Evolutionary conservation across 495 filamentous ascomycete species (phyloP).

Genomic region (Filosporella fistucella): DNA sequence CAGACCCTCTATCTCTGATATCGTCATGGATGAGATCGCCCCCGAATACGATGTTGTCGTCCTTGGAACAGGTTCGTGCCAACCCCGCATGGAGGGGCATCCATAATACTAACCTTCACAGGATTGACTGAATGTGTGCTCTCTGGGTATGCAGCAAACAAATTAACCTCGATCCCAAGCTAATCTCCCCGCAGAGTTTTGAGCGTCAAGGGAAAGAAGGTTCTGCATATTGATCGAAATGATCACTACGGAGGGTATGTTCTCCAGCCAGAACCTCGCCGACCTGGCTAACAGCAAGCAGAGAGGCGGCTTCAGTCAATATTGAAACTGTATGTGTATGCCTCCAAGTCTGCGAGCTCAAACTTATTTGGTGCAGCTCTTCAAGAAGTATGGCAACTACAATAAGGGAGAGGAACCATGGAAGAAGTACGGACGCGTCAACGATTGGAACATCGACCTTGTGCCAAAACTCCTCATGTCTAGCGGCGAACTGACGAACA

Average conservation of each 20-base stretch:
- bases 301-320: conserved; percentile 91
- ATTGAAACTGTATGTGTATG: conserved; percentile 69
- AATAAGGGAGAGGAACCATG: conserved; percentile 80
- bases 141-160: conserved; percentile 64
- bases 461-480: conserved; percentile 98
- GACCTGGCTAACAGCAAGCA: conserved; percentile 31
- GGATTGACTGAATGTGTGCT: conserved; percentile 98
- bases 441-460: conserved; percentile 99
- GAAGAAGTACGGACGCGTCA: conserved; percentile 93
- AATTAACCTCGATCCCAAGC: neutral
- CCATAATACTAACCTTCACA: conserved; percentile 27
- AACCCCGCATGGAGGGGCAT: conserved; percentile 31
- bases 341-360: conserved; percentile 13
- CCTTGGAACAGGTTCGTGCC: conserved; percentile 80
- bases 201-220: conserved; percentile 98
- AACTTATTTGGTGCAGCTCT: conserved; percentile 54
- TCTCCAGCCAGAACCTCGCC: conserved; percentile 19
- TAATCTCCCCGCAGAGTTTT: conserved; percentile 60
- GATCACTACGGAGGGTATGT: conserved; percentile 96
- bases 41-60: conserved; percentile 98
- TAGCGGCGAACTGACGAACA: conserved; percentile 96
- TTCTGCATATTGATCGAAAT: conserved; percentile 97
- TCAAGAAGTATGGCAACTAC: conserved; percentile 91
- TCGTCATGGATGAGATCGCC: conserved; percentile 87
- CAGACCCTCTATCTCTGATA: neutral